These are phyloP conservation scores for Starmerella apis DNA, from an alignment of 805 yeast species.

Conservation along the genomic window DNA sequence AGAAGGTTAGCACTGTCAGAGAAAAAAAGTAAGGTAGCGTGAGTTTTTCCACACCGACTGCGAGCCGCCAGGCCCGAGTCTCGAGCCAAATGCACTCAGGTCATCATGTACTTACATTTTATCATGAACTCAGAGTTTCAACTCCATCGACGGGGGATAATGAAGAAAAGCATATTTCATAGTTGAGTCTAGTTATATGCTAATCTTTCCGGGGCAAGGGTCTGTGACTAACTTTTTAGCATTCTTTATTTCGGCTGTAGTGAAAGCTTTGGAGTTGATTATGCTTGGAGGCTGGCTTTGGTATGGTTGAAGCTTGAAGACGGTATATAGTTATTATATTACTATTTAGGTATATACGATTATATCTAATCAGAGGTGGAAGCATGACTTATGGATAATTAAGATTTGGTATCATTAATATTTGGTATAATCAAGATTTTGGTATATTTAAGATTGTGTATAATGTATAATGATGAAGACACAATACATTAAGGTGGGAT, in stretches of 20 bases:
- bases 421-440: too few relatives aligned
- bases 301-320: too few relatives aligned
- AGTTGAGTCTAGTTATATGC: not conserved
- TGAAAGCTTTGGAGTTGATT: too few relatives aligned
- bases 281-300: too few relatives aligned
- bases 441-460: too few relatives aligned
- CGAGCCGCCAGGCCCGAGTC: slow-evolving; percentile 40
- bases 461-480: too few relatives aligned
- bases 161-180: not conserved
- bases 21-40: slow-evolving; percentile 80
- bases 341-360: too few relatives aligned
- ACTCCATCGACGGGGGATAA: not conserved
- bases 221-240: not conserved
- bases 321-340: too few relatives aligned
- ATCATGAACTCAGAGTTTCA: not conserved
- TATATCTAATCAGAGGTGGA: too few relatives aligned
- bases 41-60: slow-evolving; percentile 97
- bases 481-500: too few relatives aligned
- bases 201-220: slow-evolving; percentile 1
- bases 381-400: too few relatives aligned
- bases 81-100: slow-evolving; percentile 99
- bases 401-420: too few relatives aligned
- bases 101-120: slow-evolving; percentile 55
- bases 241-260: not conserved
- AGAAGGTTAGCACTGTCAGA: slow-evolving; percentile 39